These are phyloP conservation scores for Cryomyces minteri DNA, from an alignment of 495 filamentous ascomycete species.

Conservation along the genomic window DNA sequence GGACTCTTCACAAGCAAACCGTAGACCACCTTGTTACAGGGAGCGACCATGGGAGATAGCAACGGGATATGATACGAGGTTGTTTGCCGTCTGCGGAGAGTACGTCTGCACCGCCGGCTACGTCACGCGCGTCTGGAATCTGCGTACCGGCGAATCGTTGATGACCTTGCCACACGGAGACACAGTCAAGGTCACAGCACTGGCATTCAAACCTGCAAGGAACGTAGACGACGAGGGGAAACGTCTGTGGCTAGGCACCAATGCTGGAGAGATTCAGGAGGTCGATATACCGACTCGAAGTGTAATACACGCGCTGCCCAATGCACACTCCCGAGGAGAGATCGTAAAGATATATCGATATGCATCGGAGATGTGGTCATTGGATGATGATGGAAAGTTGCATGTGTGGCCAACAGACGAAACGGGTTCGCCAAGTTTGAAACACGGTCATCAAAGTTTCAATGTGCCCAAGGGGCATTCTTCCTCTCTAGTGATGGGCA, in stretches of 20 bases:
- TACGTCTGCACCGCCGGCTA: constrained; percentile 73
- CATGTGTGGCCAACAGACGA: constrained; percentile 76
- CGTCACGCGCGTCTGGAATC: constrained; percentile 71
- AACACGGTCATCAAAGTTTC: constrained; percentile 43
- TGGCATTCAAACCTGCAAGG: constrained; percentile 67
- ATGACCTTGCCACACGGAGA: constrained; percentile 71
- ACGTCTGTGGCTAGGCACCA: constrained; percentile 83
- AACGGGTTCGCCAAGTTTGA: constrained; percentile 52
- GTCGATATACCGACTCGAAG: constrained; percentile 56
- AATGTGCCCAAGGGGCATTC: constrained; percentile 66
- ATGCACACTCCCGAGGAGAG: constrained; percentile 63
- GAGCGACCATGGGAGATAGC: constrained; percentile 52
- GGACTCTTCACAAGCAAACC: constrained; percentile 68
- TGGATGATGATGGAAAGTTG: constrained; percentile 80
- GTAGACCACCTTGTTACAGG: constrained; percentile 58
- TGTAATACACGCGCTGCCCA: constrained; percentile 42
- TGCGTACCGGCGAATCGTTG: constrained; percentile 60
- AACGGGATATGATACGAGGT: constrained; percentile 67
- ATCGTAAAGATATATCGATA: constrained; percentile 76
- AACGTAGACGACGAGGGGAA: constrained; percentile 62
- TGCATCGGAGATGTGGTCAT: constrained; percentile 79
- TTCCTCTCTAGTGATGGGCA: constrained; percentile 66
- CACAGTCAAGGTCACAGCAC: constrained; percentile 52
- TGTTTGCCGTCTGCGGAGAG: constrained; percentile 75
- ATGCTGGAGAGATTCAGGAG: constrained; percentile 70